Base-by-base conservation (phyloP, 2,329 filamentous ascomycete genomes). In the Aspergillus japonicus region DNA sequence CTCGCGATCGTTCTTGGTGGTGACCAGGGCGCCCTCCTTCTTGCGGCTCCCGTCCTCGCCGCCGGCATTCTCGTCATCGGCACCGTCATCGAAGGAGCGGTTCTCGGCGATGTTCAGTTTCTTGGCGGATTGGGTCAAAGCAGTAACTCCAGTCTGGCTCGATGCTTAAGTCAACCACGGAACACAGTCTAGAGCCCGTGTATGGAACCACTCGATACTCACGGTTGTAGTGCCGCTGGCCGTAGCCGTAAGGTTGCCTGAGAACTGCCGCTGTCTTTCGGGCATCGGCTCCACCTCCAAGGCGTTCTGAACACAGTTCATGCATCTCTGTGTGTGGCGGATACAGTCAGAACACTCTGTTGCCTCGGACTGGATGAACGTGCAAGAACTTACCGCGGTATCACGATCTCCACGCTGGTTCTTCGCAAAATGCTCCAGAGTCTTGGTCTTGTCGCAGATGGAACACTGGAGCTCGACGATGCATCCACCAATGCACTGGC, bases 381-480 rank as follows among this genome's bases (percentile, higher is more conserved):
- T 12, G 39, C 5, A 47, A 19, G 7, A 39, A 51, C 80, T 61
- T 77, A 82, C 82, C 26, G 77, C 78, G 44, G 65, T 68, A 58
- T 81, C 82, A 1, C 77, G 75, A 47, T 79, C 77, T 29, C 67
- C 72, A 14, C 82, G 76, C 70, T 83, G 80, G 6, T 64, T 64
- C 62, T 82, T 85, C 19, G 80, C 77, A 63, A 85, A 87, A 0
- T 74, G 72, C 5, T 81, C 78, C 2, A 84, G 58, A 0, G 75
- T 72, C 64, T 83, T 83, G 2, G 71, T 75, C 58, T 76, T 66
- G 21, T 75, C 68, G 66, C 84, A 86, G 42, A 78, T 71, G 33
- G 64, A 67, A 64, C 84, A 86, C 8, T 74, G 71, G 29, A 85
- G 66, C 64, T 86, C 83, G 4, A 76, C 69, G 2, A 74, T 62